phyloP scores from a whole-genome alignment of 2,329 filamentous ascomycete species.

The Colletotrichum orbiculare region DNA sequence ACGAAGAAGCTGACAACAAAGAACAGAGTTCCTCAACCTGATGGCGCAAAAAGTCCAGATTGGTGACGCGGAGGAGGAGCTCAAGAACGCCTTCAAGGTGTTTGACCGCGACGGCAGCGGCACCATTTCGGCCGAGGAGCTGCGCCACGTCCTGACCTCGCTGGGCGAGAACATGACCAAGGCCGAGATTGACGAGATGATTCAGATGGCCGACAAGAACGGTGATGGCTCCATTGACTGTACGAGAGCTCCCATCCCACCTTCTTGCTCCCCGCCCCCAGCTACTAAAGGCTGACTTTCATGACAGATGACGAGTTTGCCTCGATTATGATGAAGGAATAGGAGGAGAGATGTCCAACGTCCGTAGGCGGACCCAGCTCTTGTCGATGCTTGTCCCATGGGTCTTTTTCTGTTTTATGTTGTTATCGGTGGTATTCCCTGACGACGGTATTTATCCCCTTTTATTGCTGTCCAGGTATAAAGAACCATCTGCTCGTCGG shows the following conservation, averaged over 20 bases:
- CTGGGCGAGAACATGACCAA: slow-evolving; percentile 92
- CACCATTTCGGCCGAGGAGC: slow-evolving; percentile 88
- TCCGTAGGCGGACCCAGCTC: slow-evolving; percentile 12
- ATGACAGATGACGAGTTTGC: slow-evolving; percentile 88
- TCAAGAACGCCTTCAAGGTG: slow-evolving; percentile 88
- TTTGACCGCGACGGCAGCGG: slow-evolving; percentile 94
- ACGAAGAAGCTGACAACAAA: not conserved
- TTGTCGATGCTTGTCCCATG: slow-evolving; percentile 21
- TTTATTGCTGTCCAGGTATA: not conserved
- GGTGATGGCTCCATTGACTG: slow-evolving; percentile 90
- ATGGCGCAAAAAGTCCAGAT: slow-evolving; percentile 97
- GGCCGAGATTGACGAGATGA: slow-evolving; percentile 94
- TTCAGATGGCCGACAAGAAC: slow-evolving; percentile 89
- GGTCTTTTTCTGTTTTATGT: slow-evolving; percentile 6
- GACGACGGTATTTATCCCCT: slow-evolving; percentile 21
- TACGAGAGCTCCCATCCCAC: slow-evolving; percentile 55
- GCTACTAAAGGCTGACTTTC: not conserved
- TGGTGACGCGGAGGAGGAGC: slow-evolving; percentile 90
- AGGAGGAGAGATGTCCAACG: slow-evolving; percentile 48
- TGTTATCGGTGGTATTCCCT: slow-evolving; percentile 9
- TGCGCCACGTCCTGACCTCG: slow-evolving; percentile 91
- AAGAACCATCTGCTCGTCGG: not conserved
- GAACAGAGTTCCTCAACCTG: slow-evolving; percentile 86
- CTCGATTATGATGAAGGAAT: slow-evolving; percentile 96
- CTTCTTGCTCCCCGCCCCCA: not conserved